Conservation (phyloP, 352 stramenopile genomes). For the Globisporangium abappressorium region DNA sequence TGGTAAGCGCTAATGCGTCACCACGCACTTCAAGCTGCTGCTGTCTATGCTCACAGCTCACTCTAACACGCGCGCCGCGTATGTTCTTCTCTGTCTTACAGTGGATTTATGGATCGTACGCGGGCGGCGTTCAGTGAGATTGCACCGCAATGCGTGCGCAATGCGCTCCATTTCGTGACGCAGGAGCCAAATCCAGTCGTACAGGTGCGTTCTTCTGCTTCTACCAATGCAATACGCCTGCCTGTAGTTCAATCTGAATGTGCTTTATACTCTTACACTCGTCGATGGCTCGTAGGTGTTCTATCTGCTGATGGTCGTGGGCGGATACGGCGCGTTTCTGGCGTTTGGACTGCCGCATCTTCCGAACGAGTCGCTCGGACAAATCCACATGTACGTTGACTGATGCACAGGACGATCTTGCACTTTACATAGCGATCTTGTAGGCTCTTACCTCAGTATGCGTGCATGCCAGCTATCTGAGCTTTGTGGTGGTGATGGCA, state of each 20-base stretch:
- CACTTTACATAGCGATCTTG: no score
- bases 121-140: neutral
- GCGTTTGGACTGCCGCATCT: conserved; percentile 37
- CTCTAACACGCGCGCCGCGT: neutral
- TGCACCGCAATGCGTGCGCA: neutral
- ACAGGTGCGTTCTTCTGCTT: conserved; percentile 21
- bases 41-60: neutral
- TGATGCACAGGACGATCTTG: neutral
- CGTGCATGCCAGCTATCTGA: conserved; percentile 26
- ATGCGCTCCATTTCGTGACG: conserved; percentile 22
- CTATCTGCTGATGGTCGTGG: conserved; percentile 56
- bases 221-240: neutral
- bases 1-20: no score
- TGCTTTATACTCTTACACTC: neutral
- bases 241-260: neutral
- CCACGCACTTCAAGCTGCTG: neutral
- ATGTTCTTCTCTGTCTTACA: neutral
- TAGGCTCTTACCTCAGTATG: neutral
- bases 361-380: conserved; percentile 35
- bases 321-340: conserved; percentile 60
- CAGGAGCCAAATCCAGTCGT: conserved; percentile 33
- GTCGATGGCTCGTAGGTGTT: conserved; percentile 32
- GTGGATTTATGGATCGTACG: neutral
- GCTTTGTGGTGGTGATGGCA: conserved; percentile 31
- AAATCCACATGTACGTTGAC: conserved; percentile 35